Base-by-base conservation (phyloP, 164 flowering plant genomes). In the Warburgia ugandensis region DNA sequence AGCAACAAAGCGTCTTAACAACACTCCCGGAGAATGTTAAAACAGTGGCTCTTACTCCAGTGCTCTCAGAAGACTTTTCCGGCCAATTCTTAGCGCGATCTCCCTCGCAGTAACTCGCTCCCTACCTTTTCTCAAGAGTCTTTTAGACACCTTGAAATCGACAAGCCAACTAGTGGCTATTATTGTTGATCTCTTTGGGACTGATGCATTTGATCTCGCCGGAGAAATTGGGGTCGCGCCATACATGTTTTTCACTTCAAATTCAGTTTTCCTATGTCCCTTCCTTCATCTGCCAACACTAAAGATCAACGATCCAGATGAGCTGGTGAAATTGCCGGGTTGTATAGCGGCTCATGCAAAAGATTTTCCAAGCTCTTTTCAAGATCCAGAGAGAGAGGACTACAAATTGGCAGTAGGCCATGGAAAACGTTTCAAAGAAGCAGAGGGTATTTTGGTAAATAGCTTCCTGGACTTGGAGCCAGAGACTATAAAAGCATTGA, bases 131-230 rank as follows among this genome's bases (percentile, higher is more conserved):
- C 23, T 8, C 54, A 26, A 1, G 73, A 47, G 65, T 0, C 40
- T 56, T 1, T 74, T 0, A 39, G 54, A 1, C 52, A 45, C 1
- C 66, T 78, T 46, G 27, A 74, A 23, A 69, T 55, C 5, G 83
- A 77, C 54, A 2, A 68, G 45, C 2, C 48, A 48, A 1, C 27
- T 56, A 29, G 55, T 40, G 31, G 61, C 55, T 6, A 23, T 62
- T 7, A 55, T 74, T 2, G 7, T 72, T 22, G 78, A 74, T 33
- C 45, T 72, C 52, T 65, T 74, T 22, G 61, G 70, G 11, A 28
- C 63, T 0, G 21, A 62, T 14, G 48, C 66, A 63, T 55, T 58
- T 4, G 75, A 71, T 8, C 52, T 74, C 0, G 78, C 73, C 0
- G 14, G 19, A 9, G 77, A 74, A 7, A 29, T 69, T 9, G 38